Base-by-base conservation (phyloP, 208 protist species). In the Sergeia podlipaevii region DNA sequence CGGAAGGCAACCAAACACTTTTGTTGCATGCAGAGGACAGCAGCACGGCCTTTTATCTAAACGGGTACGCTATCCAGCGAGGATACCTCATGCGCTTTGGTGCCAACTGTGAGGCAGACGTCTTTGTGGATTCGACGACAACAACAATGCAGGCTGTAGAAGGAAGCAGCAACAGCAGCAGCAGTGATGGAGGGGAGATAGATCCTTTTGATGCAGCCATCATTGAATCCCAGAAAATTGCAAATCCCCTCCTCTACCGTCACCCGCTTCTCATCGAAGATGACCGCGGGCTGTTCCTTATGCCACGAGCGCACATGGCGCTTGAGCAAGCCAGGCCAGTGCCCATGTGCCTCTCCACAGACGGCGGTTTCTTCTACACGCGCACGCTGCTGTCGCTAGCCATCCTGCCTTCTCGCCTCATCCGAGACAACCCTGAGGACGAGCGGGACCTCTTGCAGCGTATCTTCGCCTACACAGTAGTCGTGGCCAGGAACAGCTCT, bases 21-120 rank as follows among this genome's bases (percentile, higher is more conserved):
- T 8, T 72, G 45, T 52, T 90, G 10, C 53, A 72, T 48, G 66
- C 70, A 6, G 66, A 72, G 23, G 71, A 84, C 36, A 65, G 68
- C 51, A 81, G 70, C 44, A 55, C 71, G 64, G 69, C 80, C 41
- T 76, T 77, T 32, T 85, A 85, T 55, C 62, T 90, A 33, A 85
- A 86, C 55, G 82, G 82, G 37, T 85, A 85, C 54, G 82, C 66
- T 59, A 79, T 90, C 52, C 65, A 82, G 44, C 65, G 62, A n/a
- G 76, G 70, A 0, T 70, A 74, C 43, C 46, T 52, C 29, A 51
- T 90, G n/a, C 77, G 82, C 49, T 90, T 90, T 48, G 82, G 81
- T 24, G 28, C 49, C 6, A 41, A 49, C 46, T 89, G 80, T 42
- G 77, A 79, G 32, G 53, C 51, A 42, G 53, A 72, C 24, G 44